A percentile compares a stretch with the other conserved stretches of the same genome.
phyloP scores from a whole-genome alignment of 495 filamentous ascomycete species.

The Pyrenopolyporus hunteri region DNA sequence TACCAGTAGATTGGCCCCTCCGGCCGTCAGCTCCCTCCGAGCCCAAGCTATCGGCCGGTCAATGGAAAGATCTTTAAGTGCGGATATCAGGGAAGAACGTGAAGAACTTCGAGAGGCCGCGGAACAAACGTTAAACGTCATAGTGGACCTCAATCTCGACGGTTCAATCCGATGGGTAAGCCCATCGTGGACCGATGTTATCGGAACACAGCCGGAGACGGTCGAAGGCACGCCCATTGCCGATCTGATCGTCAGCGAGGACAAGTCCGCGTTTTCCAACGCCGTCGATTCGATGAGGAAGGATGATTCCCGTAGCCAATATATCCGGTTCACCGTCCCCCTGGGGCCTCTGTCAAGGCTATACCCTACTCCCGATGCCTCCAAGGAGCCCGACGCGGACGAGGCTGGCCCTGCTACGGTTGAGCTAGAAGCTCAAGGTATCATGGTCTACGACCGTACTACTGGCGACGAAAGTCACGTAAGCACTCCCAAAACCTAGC shows the following conservation, averaged over 20 bases:
- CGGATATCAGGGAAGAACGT: constrained; percentile 70
- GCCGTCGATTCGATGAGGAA: constrained; percentile 86
- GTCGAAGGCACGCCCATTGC: constrained; percentile 79
- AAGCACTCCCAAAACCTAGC: constrained; percentile 55
- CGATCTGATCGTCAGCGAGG: constrained; percentile 76
- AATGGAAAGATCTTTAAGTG: constrained; percentile 62
- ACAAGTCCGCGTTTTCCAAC: constrained; percentile 77
- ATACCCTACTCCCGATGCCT: constrained; percentile 55
- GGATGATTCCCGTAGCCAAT: constrained; percentile 91
- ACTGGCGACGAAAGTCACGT: constrained; percentile 90
- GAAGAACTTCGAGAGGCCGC: constrained; percentile 94
- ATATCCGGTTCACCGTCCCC: constrained; percentile 81
- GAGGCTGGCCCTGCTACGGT: constrained; percentile 60
- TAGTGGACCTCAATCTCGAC: constrained; percentile 88
- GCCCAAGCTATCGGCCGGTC: constrained; percentile 48
- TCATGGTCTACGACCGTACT: constrained; percentile 93
- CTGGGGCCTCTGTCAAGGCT: constrained; percentile 78
- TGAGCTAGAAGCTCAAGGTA: constrained; percentile 92
- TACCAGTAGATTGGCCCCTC: constrained; percentile 51
- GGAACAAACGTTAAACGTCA: constrained; percentile 94
- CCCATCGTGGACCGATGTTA: constrained; percentile 93
- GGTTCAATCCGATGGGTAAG: constrained; percentile 93
- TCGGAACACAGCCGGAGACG: constrained; percentile 75
- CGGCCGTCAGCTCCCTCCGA: constrained; percentile 56
- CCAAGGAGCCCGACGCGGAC: constrained; percentile 54